Evolutionary conservation across 306 rosid species (phyloP), one percentile per base, ranked within the genome.

Genomic region (Corylus americana): DNA sequence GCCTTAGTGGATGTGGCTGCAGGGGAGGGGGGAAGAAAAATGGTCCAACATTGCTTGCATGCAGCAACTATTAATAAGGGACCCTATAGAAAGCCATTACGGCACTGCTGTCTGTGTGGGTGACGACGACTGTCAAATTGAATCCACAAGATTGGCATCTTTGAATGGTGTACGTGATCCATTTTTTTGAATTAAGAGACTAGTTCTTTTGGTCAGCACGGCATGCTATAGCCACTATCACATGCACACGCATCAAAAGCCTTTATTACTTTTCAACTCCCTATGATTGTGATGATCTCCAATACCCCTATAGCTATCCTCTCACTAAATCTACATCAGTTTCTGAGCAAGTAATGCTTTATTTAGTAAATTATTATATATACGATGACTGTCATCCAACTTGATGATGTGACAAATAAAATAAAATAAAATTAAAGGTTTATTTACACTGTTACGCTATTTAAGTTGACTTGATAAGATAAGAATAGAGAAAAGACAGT

Each of bases 81-180:
- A 53, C 79, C 88, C 87, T 53, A 67, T 20, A 61, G 18, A 82
- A 88, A 75, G 72, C 81, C 86, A 83, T 55, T 87, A 88, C 86
- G 96, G 90, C 87, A 89, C 84, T 80, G 82, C 73, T 78, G 75
- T 68, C 49, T 27, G 17, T 22, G 1, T 3, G 42, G 70, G 55
- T 12, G 58, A 53, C 77, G 67, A 49, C 50, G 55, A 42, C 45
- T 7, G 7, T 49, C 20, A 16, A 37, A 75, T 78, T 2, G 29
- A 69, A 27, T 64, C 77, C 86, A 90, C 89, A 84, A 85, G 79
- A 77, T 81, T 87, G 77, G 88, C 88, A 90, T 87, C 92, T 90
- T 91, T 83, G 79, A 88, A 83, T 74, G 45, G 45, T 53, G 49
- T 74, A 22, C 84, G 35, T 69, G 22, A 70, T 83, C 78, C 8